Percentiles rank a stretch among this genome's conserved stretches.
phyloP scores from a whole-genome alignment of 805 yeast species.

The Teunomyces tritomae region DNA sequence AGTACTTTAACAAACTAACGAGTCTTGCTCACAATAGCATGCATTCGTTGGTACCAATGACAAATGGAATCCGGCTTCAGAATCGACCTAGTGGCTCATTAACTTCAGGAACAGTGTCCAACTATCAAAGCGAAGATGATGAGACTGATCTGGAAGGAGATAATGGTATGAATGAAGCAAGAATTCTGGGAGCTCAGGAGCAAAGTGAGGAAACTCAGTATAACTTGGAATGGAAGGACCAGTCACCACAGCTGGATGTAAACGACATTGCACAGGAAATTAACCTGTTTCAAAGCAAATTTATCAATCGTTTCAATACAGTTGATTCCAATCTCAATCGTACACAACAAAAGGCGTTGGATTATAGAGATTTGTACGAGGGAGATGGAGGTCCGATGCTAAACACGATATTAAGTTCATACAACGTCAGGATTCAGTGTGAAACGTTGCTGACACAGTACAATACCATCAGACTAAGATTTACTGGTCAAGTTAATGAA shows the following conservation, averaged over 20 bases:
- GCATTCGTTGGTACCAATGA: conserved; percentile 15
- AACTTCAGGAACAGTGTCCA: conserved; percentile 7
- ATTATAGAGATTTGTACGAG: conserved; percentile 27
- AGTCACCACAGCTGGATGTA: conserved; percentile 5
- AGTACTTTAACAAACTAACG: conserved; percentile 7
- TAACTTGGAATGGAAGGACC: conserved; percentile 4
- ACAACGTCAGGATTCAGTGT: conserved; percentile 32
- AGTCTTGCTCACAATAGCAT: conserved; percentile 16
- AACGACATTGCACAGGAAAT: conserved; percentile 24
- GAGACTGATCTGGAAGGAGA: conserved; percentile 6
- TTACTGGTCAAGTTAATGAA: conserved; percentile 15
- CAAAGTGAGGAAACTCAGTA: conserved; percentile 3
- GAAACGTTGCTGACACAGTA: conserved; percentile 36
- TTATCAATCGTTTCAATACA: conserved; percentile 21
- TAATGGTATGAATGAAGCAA: neutral
- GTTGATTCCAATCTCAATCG: conserved; percentile 18
- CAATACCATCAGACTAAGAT: conserved; percentile 35
- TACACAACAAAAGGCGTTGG: conserved; percentile 35
- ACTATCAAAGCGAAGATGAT: conserved; percentile 22
- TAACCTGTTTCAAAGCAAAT: conserved; percentile 28
- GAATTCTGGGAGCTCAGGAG: neutral
- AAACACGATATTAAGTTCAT: conserved; percentile 7
- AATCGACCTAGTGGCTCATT: neutral
- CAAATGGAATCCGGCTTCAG: neutral
- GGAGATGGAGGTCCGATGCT: conserved; percentile 6